Conservation (phyloP, 2,329 filamentous ascomycete genomes). For the Colletotrichum sojae region DNA sequence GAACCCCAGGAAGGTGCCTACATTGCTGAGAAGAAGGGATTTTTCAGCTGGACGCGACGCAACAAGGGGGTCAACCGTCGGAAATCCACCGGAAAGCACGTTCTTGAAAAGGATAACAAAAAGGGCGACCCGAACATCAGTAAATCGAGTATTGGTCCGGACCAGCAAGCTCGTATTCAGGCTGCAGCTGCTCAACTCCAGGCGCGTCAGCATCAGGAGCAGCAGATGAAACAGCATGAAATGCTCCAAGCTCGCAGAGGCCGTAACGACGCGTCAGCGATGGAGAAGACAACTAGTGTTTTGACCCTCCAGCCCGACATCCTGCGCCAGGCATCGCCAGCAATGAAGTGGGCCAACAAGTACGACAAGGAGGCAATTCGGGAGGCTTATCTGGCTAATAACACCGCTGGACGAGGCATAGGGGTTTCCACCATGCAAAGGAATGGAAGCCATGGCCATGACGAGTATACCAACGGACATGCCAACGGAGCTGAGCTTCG, state of each 20-base stretch:
- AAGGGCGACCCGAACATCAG: conserved; percentile 66
- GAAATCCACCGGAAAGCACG: conserved; percentile 78
- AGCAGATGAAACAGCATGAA: conserved; percentile 53
- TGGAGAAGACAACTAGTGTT: conserved; percentile 87
- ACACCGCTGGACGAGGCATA: conserved; percentile 77
- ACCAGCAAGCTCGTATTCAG: conserved; percentile 94
- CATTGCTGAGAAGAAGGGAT: conserved; percentile 94
- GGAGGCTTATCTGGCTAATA: conserved; percentile 86
- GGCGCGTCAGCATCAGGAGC: conserved; percentile 75
- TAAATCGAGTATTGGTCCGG: conserved; percentile 88
- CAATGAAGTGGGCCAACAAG: conserved; percentile 96
- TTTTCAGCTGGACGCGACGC: conserved; percentile 88
- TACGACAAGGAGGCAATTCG: conserved; percentile 93
- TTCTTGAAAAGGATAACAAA: conserved; percentile 61
- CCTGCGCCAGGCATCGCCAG: conserved; percentile 88
- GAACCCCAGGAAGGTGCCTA: conserved; percentile 89
- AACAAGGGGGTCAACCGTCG: conserved; percentile 75
- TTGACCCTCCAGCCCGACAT: conserved; percentile 90
- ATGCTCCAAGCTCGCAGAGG: conserved; percentile 60
- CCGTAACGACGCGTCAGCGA: conserved; percentile 70
- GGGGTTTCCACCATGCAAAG: conserved; percentile 61
- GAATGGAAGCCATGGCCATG: conserved; percentile 51
- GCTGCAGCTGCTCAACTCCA: conserved; percentile 89
- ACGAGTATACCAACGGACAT: conserved; percentile 49
- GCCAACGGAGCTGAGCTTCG: conserved; percentile 50